Percentiles rank a stretch among this genome's conserved stretches.
Evolutionary conservation across 163 green algal genomes (phyloP).

Genomic region (Scenedesmus sp.): DNA sequence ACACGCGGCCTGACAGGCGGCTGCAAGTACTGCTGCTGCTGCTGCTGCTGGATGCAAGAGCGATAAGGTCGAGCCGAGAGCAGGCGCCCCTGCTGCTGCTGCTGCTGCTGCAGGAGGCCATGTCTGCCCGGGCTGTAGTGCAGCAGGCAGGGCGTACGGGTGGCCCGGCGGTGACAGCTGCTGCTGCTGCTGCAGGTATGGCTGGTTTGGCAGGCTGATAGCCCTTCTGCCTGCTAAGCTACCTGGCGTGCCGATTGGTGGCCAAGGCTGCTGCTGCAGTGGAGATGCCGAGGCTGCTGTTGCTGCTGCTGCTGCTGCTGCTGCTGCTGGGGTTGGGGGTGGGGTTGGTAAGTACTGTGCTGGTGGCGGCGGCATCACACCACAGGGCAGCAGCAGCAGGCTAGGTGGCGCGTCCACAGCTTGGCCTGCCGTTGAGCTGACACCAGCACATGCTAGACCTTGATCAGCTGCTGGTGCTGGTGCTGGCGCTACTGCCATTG

Average conservation of each 20-base stretch:
- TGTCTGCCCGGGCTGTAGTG: background rate
- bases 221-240: background rate
- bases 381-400: background rate
- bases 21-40: background rate
- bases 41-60: background rate
- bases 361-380: background rate
- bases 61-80: background rate
- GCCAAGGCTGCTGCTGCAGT: background rate
- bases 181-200: background rate
- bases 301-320: slow-evolving; percentile 3
- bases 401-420: background rate
- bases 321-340: background rate
- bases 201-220: background rate
- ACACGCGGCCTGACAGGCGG: background rate
- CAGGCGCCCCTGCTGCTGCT: background rate
- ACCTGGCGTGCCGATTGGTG: background rate
- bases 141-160: background rate
- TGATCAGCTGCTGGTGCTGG: background rate
- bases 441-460: background rate
- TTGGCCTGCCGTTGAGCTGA: no score
- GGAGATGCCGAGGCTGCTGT: background rate
- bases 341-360: background rate
- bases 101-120: background rate
- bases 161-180: background rate
- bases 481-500: background rate